phyloP scores from a whole-genome alignment of 2,329 filamentous ascomycete species.

The Penicillium psychrosexuale region DNA sequence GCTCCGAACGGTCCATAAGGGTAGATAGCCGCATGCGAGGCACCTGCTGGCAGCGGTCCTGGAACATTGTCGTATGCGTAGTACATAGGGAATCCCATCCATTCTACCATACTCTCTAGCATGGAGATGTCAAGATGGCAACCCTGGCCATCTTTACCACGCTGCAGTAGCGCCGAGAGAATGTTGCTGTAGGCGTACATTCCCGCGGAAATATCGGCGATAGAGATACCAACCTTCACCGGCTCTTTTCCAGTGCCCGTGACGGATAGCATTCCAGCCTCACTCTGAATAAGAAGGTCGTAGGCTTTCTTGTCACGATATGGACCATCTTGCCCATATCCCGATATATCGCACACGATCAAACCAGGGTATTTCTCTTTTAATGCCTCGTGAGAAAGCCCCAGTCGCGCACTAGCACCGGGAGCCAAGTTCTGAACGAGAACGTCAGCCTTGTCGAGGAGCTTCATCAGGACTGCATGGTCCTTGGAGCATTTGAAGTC shows the following conservation, averaged over 20 bases:
- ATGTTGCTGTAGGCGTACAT: slow-evolving; percentile 55
- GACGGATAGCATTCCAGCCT: slow-evolving; percentile 52
- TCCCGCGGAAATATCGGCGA: slow-evolving; percentile 54
- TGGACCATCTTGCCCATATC: slow-evolving; percentile 52
- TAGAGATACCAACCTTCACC: slow-evolving; percentile 54
- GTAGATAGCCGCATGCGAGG: slow-evolving; percentile 55
- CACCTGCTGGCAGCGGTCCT: slow-evolving; percentile 47
- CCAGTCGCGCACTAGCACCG: slow-evolving; percentile 49
- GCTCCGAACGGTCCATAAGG: slow-evolving; percentile 57
- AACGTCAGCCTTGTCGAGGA: slow-evolving; percentile 49
- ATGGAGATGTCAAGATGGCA: slow-evolving; percentile 56
- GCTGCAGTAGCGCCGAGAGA: slow-evolving; percentile 50
- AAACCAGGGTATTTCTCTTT: slow-evolving; percentile 44
- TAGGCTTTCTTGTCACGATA: slow-evolving; percentile 57
- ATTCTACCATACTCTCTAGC: slow-evolving; percentile 58
- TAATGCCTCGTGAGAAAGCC: slow-evolving; percentile 47
- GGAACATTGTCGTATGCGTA: slow-evolving; percentile 50
- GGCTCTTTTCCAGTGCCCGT: slow-evolving; percentile 48
- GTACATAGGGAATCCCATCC: slow-evolving; percentile 58
- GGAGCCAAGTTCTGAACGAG: slow-evolving; percentile 56
- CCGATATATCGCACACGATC: slow-evolving; percentile 56
- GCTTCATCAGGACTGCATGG: slow-evolving; percentile 43
- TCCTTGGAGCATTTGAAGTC: slow-evolving; percentile 49
- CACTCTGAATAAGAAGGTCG: slow-evolving; percentile 55
- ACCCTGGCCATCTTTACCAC: slow-evolving; percentile 49